phyloP scores from a whole-genome alignment of 371 early-diverging fungal genomes.

The Mortierella sp. region DNA sequence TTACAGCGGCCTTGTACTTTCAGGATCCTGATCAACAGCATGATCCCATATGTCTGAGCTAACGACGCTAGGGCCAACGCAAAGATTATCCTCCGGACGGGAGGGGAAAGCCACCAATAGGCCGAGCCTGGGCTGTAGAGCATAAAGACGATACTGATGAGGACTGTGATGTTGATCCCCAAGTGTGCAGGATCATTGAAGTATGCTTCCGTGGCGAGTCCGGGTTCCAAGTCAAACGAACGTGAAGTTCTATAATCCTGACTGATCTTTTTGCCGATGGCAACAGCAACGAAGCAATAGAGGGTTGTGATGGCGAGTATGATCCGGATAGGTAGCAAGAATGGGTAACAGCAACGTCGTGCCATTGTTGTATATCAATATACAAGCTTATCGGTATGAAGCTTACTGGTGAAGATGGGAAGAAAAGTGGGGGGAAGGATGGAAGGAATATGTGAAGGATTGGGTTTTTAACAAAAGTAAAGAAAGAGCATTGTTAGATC shows the following conservation, averaged over 20 bases:
- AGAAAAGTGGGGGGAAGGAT: not conserved
- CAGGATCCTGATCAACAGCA: not conserved
- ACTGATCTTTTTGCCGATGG: conserved; percentile 4
- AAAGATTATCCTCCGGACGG: not conserved
- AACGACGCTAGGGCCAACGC: not conserved
- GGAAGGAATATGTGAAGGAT: not conserved
- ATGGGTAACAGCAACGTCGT: conserved; percentile 1
- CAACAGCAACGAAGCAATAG: conserved; percentile 9
- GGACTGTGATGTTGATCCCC: conserved; percentile 13
- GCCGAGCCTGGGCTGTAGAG: not conserved
- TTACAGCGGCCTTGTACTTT: not conserved
- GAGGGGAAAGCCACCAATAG: conserved; percentile 14
- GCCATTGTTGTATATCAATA: not conserved
- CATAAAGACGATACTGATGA: not conserved
- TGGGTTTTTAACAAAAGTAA: too few species aligned
- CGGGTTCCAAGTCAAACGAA: not conserved
- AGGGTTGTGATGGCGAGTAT: conserved; percentile 10
- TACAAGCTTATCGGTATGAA: not conserved
- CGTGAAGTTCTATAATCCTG: not conserved
- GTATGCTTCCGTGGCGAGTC: conserved; percentile 5
- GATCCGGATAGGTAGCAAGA: conserved; percentile 4
- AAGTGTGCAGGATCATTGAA: conserved; percentile 22
- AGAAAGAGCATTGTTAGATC: too few species aligned
- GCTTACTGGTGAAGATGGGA: not conserved
- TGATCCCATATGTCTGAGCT: not conserved